Evolutionary conservation across 352 stramenopile genomes (phyloP).

Genomic region (Thraustotheca clavata): DNA sequence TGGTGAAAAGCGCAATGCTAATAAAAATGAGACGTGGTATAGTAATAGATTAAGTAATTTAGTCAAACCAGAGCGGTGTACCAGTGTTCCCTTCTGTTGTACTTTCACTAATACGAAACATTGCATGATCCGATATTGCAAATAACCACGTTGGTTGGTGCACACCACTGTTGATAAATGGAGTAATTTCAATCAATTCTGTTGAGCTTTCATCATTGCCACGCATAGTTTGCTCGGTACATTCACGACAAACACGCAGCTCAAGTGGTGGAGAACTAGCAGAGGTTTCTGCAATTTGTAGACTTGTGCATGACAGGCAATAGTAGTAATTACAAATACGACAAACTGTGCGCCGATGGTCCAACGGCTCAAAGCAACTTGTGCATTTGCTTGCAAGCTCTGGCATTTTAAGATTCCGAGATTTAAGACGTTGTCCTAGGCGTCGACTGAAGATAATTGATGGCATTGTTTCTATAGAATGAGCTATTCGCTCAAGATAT

Average conservation of each 20-base stretch:
- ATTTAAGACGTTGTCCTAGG: background rate
- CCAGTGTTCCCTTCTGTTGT: constrained; percentile 4
- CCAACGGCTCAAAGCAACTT: background rate
- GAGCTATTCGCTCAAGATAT: constrained; percentile 3
- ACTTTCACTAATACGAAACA: constrained; percentile 21
- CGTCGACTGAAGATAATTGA: background rate
- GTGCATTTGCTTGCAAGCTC: background rate
- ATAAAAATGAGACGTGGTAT: too few relatives aligned
- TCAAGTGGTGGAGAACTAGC: background rate
- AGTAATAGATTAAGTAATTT: too few relatives aligned
- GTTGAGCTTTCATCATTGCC: background rate
- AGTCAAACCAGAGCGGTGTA: background rate
- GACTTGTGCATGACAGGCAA: constrained; percentile 4
- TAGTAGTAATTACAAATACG: constrained; percentile 5
- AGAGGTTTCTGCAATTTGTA: constrained; percentile 10
- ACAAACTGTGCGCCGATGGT: background rate
- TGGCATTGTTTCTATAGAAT: constrained; percentile 7
- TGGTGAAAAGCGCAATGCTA: too few relatives aligned
- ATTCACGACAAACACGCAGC: constrained; percentile 10
- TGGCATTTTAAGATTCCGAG: background rate
- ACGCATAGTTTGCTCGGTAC: background rate
- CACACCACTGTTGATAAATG: background rate
- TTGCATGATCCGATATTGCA: background rate
- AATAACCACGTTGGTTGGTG: background rate
- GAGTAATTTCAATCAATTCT: background rate